These are phyloP conservation scores for Phylloporus rhodoxanthus DNA, from an alignment of 768 basidiomycete species.

Conservation along the genomic window DNA sequence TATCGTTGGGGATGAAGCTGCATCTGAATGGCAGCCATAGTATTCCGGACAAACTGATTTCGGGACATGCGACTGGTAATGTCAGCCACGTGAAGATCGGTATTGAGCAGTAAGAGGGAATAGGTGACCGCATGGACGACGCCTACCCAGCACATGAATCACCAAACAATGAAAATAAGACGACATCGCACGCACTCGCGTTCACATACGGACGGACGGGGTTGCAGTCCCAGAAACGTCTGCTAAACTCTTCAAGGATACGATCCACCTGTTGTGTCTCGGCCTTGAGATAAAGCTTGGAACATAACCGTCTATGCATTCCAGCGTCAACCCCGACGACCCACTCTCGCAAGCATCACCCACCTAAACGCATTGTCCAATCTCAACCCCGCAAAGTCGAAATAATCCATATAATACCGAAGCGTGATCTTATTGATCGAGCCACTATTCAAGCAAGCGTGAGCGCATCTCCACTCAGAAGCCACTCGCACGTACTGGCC, in stretches of 20 bases:
- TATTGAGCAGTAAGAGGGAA: constrained; percentile 90
- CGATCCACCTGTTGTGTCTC: constrained; percentile 98
- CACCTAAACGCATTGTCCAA: constrained; percentile 90
- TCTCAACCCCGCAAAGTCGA: constrained; percentile 78
- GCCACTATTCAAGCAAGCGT: constrained; percentile 42
- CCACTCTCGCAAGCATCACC: constrained; percentile 7
- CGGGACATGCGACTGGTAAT: constrained; percentile 85
- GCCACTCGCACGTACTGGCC: constrained; percentile 60
- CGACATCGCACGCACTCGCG: constrained; percentile 52
- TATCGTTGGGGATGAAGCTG: constrained; percentile 56
- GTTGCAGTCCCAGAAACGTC: constrained; percentile 90
- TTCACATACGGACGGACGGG: constrained; percentile 74
- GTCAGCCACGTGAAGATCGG: constrained; percentile 95
- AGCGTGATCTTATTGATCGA: constrained; percentile 70
- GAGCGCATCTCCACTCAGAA: not conserved
- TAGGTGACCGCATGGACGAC: constrained; percentile 95
- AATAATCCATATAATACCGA: constrained; percentile 77
- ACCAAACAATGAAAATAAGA: not conserved
- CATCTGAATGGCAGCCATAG: constrained; percentile 77
- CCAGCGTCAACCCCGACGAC: not conserved
- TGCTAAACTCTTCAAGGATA: constrained; percentile 87
- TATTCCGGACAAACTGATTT: constrained; percentile 87
- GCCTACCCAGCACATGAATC: constrained; percentile 39
- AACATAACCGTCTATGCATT: constrained; percentile 66
- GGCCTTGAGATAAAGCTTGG: constrained; percentile 87